These are phyloP conservation scores for Collybia nuda DNA, from an alignment of 768 basidiomycete genomes.

Conservation along the genomic window DNA sequence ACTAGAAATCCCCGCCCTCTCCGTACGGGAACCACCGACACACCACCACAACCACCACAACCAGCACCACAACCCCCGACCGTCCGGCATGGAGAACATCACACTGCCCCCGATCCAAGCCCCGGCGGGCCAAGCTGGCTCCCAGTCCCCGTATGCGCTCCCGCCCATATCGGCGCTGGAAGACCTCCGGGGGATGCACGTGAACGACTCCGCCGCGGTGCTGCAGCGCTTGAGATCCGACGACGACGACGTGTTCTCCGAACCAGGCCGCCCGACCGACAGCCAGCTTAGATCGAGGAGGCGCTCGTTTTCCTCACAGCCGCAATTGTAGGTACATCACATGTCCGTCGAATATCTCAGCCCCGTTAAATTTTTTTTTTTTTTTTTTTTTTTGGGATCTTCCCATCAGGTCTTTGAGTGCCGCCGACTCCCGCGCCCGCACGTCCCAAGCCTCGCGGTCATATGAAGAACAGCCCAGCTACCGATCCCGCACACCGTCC, in stretches of 20 bases:
- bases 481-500: conserved; percentile 16
- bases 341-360: neutral
- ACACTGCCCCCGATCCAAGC: conserved; percentile 42
- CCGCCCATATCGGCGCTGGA: conserved; percentile 73
- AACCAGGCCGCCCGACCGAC: conserved; percentile 21
- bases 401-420: conserved; percentile 5
- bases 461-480: conserved; percentile 7
- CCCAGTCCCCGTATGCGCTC: conserved; percentile 47
- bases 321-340: conserved; percentile 16
- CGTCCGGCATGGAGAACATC: conserved; percentile 25
- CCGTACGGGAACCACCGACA: conserved; percentile 14
- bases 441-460: conserved; percentile 8
- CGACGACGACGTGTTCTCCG: conserved; percentile 43
- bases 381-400: too few relatives aligned
- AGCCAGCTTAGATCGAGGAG: conserved; percentile 36
- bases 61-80: too few relatives aligned
- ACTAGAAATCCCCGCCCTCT: conserved; percentile 31
- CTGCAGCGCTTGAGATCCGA: conserved; percentile 61
- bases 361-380: neutral
- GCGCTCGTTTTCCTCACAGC: conserved; percentile 42
- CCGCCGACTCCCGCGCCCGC: conserved; percentile 1
- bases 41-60: too few relatives aligned
- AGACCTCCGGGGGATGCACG: conserved; percentile 51
- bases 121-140: conserved; percentile 22
- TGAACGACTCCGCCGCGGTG: conserved; percentile 63